Percentiles rank a stretch among this genome's conserved stretches.
Evolutionary conservation across 805 yeast species (phyloP).

Genomic region (Nakazawaea ambrosiae): DNA sequence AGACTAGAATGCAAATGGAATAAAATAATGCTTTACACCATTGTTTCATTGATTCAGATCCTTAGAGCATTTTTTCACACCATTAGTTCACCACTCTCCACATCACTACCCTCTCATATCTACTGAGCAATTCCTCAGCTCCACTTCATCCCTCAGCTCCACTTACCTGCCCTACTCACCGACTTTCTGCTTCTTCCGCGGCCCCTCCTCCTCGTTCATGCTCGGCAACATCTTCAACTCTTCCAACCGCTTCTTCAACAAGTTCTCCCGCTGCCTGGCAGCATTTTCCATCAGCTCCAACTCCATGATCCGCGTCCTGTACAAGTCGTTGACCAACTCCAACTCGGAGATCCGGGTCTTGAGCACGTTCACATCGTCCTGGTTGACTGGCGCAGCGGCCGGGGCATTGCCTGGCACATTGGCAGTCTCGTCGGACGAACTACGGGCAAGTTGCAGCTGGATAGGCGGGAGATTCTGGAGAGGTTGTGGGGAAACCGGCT

Average conservation of each 20-base stretch:
- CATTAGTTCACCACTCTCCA: too few species aligned
- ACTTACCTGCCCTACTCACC: too few species aligned
- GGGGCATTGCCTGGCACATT: neutral
- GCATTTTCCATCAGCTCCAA: constrained; percentile 65
- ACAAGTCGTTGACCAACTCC: constrained; percentile 84
- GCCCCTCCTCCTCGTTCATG: neutral
- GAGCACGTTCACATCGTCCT: constrained; percentile 26
- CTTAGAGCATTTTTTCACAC: too few species aligned
- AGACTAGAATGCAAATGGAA: too few species aligned
- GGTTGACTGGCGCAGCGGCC: constrained; percentile 6
- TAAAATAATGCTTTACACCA: too few species aligned
- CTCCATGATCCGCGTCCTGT: constrained; percentile 76
- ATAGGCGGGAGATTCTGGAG: constrained; percentile 3
- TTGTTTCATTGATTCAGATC: too few species aligned
- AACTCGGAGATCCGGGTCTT: constrained; percentile 80
- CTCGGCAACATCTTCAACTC: constrained; percentile 21
- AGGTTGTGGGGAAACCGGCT: neutral
- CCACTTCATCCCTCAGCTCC: too few species aligned
- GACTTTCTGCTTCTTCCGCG: constrained; percentile 6
- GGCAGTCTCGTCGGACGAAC: constrained; percentile 1
- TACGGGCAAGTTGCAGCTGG: constrained; percentile 5
- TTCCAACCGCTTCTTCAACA: constrained; percentile 42
- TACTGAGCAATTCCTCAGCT: too few species aligned
- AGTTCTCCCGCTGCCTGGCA: constrained; percentile 40
- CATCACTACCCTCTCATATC: too few species aligned